Base-by-base conservation (phyloP, 805 yeast species). In the Candida vaughaniae region DNA sequence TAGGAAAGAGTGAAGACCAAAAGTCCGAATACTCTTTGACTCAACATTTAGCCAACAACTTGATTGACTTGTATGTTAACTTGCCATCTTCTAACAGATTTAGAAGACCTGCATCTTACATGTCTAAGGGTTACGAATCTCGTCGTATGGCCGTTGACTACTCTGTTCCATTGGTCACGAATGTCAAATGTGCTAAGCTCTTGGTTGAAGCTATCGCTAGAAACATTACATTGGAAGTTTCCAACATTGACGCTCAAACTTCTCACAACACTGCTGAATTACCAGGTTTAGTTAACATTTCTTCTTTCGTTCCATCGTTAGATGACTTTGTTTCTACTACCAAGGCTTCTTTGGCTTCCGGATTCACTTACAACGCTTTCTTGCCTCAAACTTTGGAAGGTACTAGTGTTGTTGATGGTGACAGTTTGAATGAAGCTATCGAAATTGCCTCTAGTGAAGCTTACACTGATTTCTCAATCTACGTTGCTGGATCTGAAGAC, bases 131-230 rank as follows among this genome's bases (percentile, higher is more conserved):
- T 62, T 93, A 93, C 76, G 82, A 79, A 65, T 87, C 98, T 31
- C 95, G 99, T 77, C 93, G 99, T 75, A 86, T 93, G 98, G 99
- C 99, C 51, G 97, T 93, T 49, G 99, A 93, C 68, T 95, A 86
- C 63, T 90, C 97, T 35, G 89, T 93, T 59, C 99, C 99, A 35
- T 75, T 93, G 62, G 96, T 93, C 34, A 93, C 99, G 48, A 93
- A 93, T 59, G 98, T 93, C 50, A 93, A 93, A 69, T 83, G 90
- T 73, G 99, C 99, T 45, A 93, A 93, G 69, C 73, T 93, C 49
- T 74, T 93, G 65, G 82, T 93, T 49, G 98, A 93, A 70, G 98
- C 99, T n/a, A 64, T 89, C 48, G 75, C 91, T 26, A 75, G 93
- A 70, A 69, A 80, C 55, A 67, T 72, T 46, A 44, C 71, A n/a